Evolutionary conservation across 2,329 filamentous ascomycete genomes (phyloP).

Genomic region (Sarocladium strictum): DNA sequence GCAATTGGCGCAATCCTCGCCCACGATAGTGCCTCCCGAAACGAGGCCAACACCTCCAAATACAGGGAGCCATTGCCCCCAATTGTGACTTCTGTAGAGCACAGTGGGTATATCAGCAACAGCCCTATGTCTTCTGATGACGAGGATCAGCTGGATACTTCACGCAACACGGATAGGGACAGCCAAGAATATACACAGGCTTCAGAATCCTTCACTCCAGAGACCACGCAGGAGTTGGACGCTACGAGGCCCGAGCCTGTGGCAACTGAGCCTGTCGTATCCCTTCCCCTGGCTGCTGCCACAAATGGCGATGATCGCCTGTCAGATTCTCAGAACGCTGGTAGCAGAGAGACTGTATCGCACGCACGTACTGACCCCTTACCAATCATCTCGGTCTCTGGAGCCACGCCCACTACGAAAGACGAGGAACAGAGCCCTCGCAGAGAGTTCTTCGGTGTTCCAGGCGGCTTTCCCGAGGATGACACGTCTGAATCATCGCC

Average conservation of each 20-base stretch:
- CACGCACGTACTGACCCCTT: conserved; percentile 16
- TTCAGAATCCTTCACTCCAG: conserved; percentile 10
- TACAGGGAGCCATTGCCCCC: conserved; percentile 62
- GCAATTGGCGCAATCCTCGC: conserved; percentile 49
- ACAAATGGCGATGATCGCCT: neutral
- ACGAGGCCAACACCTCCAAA: conserved; percentile 50
- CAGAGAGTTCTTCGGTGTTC: conserved; percentile 41
- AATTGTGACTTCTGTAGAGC: conserved; percentile 64
- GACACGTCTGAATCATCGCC: conserved; percentile 16
- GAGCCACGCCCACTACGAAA: conserved; percentile 33
- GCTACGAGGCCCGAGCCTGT: neutral
- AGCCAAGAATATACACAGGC: neutral
- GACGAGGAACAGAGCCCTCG: conserved; percentile 17
- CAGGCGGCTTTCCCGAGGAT: conserved; percentile 52
- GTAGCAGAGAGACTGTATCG: neutral
- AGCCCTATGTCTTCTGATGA: conserved; percentile 31
- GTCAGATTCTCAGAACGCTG: neutral
- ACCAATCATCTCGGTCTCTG: conserved; percentile 38
- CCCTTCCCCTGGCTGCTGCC: no score
- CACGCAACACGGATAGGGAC: neutral
- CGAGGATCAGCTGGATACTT: conserved; percentile 14
- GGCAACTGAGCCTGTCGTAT: neutral
- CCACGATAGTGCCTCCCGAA: conserved; percentile 47
- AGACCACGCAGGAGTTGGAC: conserved; percentile 9
- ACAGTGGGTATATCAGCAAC: conserved; percentile 57